Percentiles rank a stretch among this genome's conserved stretches.
Conservation (phyloP, 2,329 filamentous ascomycete genomes). For the Pseudogymnoascus sp. region DNA sequence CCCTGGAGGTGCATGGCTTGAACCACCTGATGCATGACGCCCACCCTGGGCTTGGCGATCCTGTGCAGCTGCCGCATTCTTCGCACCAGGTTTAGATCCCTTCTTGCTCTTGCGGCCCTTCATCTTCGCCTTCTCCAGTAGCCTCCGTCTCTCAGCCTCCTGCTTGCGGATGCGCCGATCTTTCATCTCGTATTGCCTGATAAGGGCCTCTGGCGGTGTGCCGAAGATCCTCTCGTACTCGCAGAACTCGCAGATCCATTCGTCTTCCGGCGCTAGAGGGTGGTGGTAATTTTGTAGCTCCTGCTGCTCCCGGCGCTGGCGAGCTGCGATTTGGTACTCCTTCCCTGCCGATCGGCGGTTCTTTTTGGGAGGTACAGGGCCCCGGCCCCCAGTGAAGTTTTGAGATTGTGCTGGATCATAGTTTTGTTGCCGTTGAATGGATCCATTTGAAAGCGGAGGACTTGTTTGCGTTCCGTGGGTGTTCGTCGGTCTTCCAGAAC, state of each 20-base stretch:
- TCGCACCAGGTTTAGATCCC: constrained; percentile 49
- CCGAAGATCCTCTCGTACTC: constrained; percentile 96
- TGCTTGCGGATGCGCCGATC: constrained; percentile 78
- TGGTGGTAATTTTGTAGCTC: constrained; percentile 69
- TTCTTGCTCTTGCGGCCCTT: constrained; percentile 89
- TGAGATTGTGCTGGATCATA: constrained; percentile 14
- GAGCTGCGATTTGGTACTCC: constrained; percentile 66
- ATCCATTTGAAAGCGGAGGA: constrained; percentile 15
- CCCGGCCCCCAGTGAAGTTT: not conserved
- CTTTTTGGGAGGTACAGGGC: constrained; percentile 41
- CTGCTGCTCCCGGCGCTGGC: constrained; percentile 68
- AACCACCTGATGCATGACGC: constrained; percentile 24
- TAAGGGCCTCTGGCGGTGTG: constrained; percentile 72
- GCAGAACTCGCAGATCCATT: constrained; percentile 97
- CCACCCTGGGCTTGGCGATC: constrained; percentile 21
- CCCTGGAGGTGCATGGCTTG: constrained; percentile 28
- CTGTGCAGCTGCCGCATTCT: constrained; percentile 17
- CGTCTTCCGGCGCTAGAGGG: constrained; percentile 61
- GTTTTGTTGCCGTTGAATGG: not conserved
- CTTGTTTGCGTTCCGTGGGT: constrained; percentile 29
- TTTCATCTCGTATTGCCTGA: constrained; percentile 89
- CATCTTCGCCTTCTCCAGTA: constrained; percentile 89
- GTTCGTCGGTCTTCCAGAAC: constrained; percentile 20
- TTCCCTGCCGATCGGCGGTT: constrained; percentile 60
- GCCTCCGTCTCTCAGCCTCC: constrained; percentile 73